These are phyloP conservation scores for Stachybotrys elegans DNA, from an alignment of 2,329 filamentous ascomycete species.

Conservation along the genomic window DNA sequence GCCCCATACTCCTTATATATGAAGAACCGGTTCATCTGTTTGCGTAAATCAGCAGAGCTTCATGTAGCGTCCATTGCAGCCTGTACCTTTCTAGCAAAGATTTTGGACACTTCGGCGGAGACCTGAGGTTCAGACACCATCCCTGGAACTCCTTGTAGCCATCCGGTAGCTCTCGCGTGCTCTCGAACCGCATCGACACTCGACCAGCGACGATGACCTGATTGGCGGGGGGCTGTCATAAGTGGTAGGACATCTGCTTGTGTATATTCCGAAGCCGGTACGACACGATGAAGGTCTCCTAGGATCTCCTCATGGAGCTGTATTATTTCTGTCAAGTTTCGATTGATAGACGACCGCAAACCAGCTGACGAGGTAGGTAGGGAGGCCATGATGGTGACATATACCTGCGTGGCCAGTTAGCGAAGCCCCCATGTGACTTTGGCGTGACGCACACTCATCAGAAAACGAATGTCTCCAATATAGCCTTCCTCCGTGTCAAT, in stretches of 20 bases:
- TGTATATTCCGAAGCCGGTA: constrained; percentile 64
- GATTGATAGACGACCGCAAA: constrained; percentile 68
- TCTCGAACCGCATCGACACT: constrained; percentile 44
- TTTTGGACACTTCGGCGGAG: constrained; percentile 55
- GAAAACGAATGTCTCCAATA: constrained; percentile 77
- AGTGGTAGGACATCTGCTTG: constrained; percentile 25
- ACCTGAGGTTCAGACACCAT: constrained; percentile 54
- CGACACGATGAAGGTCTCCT: constrained; percentile 62
- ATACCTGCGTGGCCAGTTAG: constrained; percentile 48
- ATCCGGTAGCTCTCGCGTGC: constrained; percentile 28
- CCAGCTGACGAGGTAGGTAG: constrained; percentile 59
- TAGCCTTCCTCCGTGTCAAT: constrained; percentile 85
- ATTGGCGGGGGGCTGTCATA: constrained; percentile 7
- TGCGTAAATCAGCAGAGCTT: constrained; percentile 5
- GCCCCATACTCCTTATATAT: constrained; percentile 89
- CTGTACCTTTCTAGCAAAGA: constrained; percentile 54
- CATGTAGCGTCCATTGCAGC: neutral
- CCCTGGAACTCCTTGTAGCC: constrained; percentile 42
- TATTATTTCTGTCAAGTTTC: constrained; percentile 74
- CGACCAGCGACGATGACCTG: constrained; percentile 39
- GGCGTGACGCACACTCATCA: constrained; percentile 65
- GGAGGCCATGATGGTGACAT: constrained; percentile 70
- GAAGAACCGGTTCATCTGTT: constrained; percentile 76
- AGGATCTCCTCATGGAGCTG: constrained; percentile 80
- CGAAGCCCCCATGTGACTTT: neutral